phyloP scores from a whole-genome alignment of 352 stramenopile species.

The Phytophthora podocarpi region DNA sequence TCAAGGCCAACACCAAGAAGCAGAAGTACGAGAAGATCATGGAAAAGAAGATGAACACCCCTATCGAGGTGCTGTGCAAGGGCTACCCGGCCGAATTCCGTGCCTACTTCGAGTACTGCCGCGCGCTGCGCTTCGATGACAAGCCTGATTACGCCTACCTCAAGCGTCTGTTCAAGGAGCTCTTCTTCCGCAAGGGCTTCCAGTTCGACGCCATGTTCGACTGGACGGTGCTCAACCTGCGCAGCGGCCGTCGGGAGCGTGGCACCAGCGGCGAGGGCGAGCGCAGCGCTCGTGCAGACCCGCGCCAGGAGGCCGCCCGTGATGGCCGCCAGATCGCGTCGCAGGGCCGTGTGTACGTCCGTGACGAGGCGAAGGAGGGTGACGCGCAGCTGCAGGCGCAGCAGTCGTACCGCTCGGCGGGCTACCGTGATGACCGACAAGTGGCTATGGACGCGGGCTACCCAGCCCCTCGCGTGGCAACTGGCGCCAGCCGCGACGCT shows the following conservation, averaged over 20 bases:
- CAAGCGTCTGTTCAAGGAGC: conserved; percentile 98
- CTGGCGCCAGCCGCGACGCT: conserved; percentile 59
- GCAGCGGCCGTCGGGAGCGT: conserved; percentile 68
- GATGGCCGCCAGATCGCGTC: conserved; percentile 57
- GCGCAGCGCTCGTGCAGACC: conserved; percentile 63
- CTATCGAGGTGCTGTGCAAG: conserved; percentile 93
- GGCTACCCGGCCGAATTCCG: conserved; percentile 97
- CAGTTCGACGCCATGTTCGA: conserved; percentile 99
- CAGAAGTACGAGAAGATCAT: conserved; percentile 99
- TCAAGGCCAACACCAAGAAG: conserved; percentile 96
- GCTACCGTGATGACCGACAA: conserved; percentile 58
- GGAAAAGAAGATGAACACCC: conserved; percentile 98
- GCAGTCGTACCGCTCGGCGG: conserved; percentile 60
- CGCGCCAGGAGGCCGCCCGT: conserved; percentile 53
- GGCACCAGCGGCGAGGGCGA: conserved; percentile 67
- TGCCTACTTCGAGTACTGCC: conserved; percentile 96
- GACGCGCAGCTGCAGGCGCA: conserved; percentile 53
- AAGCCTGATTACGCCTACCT: conserved; percentile 90
- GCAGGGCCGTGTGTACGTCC: conserved; percentile 67
- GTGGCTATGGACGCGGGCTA: conserved; percentile 58
- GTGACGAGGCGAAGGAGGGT: conserved; percentile 70
- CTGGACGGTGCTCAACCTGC: conserved; percentile 96
- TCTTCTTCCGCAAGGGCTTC: conserved; percentile 99
- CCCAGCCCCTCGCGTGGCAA: conserved; percentile 65
- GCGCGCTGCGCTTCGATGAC: conserved; percentile 86